Percentiles rank a stretch among this genome's conserved stretches.
Evolutionary conservation across 176 grass and related monocot species (phyloP).

Genomic region (Hordeum vulgare): MorexV3_pseudomolecules_assembly NC_058519.1:538504089-538504588

Average conservation of each 20-base stretch:
- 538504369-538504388: slow-evolving; percentile 45
- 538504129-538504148: slow-evolving; percentile 48
- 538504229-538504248: slow-evolving; percentile 63
- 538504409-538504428: slow-evolving; percentile 67
- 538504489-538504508: slow-evolving; percentile 48
- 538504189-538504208: slow-evolving; percentile 42
- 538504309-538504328: neutral
- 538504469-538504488: slow-evolving; percentile 50
- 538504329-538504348: neutral
- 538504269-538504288: neutral
- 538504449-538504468: slow-evolving; percentile 57
- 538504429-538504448: slow-evolving; percentile 47
- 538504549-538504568: neutral
- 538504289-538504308: neutral
- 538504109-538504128: slow-evolving; percentile 64
- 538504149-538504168: slow-evolving; percentile 70
- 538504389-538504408: slow-evolving; percentile 39
- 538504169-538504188: slow-evolving; percentile 62
- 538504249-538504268: no score
- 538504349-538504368: slow-evolving; percentile 4
- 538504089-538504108: slow-evolving; percentile 56
- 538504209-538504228: slow-evolving; percentile 57
- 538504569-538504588: neutral
- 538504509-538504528: slow-evolving; percentile 25
- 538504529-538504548: neutral